Base-by-base conservation (phyloP, 306 rosid genomes). In the Echinosophora koreensis region DNA sequence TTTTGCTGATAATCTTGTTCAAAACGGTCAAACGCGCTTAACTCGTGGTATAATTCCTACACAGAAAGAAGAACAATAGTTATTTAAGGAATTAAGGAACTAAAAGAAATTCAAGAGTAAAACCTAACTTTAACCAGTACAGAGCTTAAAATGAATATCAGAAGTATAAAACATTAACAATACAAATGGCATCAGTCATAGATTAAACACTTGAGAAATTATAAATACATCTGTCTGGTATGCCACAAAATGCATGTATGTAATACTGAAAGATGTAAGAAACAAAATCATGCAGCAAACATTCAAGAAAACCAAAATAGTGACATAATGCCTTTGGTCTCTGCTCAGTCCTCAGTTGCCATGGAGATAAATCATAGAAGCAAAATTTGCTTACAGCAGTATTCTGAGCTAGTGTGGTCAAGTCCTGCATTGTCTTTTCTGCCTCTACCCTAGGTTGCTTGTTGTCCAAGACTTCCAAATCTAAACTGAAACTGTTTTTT, bases 11-110 rank as follows among this genome's bases (percentile, higher is more conserved):
- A 89, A 82, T 91, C 97, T 83, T 96, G 99, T 75, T 96, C 89
- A 73, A 96, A 88, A 73, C 91, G 93, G 15, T 92, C 98, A 66
- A 82, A 80, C 9, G 94, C 86, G 72, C 62, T 89, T 50, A 87
- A 69, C 76, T 91, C 97, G 5, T 87, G 98, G 82, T 96, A 96
- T 69, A 96, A 81, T 85, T 93, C 99, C 98, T 96, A 78, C 54
- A 44, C 15, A 64, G 18, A 65, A 52, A 16, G 46, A 46, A 60
- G 4, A 47, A 65, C 30, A 66, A 55, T 57, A 65, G 74, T 73
- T 77, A 58, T 74, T 81, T 49, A 58, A 51, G 62, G 51, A 56
- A 11, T 44, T 44, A 44, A 39, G 52, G 35, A 72, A 34, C 15
- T n/a, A 44, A 32, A 16, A 32, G 8, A 42, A 56, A 0, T 16